Base-by-base conservation (phyloP, 371 early-diverging fungal genomes). In the Smittium culicis region DNA sequence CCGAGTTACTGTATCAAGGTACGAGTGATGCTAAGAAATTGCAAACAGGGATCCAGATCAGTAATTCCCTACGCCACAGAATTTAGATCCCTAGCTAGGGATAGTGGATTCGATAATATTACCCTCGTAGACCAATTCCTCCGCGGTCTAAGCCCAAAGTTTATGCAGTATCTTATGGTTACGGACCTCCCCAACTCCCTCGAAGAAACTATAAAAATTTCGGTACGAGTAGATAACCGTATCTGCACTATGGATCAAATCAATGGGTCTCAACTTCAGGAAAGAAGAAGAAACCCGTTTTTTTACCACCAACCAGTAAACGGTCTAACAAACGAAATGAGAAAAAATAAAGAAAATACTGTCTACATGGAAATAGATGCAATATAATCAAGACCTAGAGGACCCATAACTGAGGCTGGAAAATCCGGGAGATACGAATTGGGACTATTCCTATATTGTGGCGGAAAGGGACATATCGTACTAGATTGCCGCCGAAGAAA, bases 311-410 rank as follows among this genome's bases (percentile, higher is more conserved):
- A 5, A 5, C 60, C 31, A n/a, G n/a, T 5, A 31, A 27, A n/a
- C 27, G 5, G n/a, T n/a, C 60, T n/a, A 31, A 16, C 31, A 11
- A 59, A 59, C 16, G 5, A 29, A n/a, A 59, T n/a, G 60, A 16
- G 31, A 29, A 31, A 5, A 11, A n/a, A n/a, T 32, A 27, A 29
- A 29, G 5, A 5, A 59, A 16, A 27, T 11, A 31, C 11, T n/a
- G n/a, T 29, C 5, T n/a, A 5, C n/a, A 59, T 59, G 60, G 60
- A 59, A 59, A 59, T 59, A 59, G 60, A 59, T 32, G 60, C 60
- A 59, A 27, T 59, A 5, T 11, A 5, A 29, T 29, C 60, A 11
- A 59, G n/a, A n/a, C n/a, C 16, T 16, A 27, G 60, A 59, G 29
- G 11, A n/a, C 60, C 27, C n/a, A 5, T 59, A 5, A 29, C 60